Evolutionary conservation across 306 rosid species (phyloP).

Genomic region (Vigna nakashimae): DNA sequence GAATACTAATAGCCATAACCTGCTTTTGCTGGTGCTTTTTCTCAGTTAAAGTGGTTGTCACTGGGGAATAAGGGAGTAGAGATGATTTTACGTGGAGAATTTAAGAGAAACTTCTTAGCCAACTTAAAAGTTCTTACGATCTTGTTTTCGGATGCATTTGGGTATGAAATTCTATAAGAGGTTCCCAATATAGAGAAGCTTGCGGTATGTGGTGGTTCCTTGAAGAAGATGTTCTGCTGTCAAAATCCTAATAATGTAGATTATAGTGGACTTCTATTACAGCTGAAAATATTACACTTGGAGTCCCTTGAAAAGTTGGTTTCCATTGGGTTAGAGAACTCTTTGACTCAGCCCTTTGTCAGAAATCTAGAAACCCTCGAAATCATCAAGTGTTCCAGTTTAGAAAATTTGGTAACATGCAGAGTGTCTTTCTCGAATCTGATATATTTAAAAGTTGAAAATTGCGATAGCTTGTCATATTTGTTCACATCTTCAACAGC

Average conservation of each 20-base stretch:
- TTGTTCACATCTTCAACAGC: no score
- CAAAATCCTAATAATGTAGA: neutral
- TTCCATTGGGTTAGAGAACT: neutral
- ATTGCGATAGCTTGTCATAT: no score
- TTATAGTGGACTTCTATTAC: no score
- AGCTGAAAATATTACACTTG: neutral
- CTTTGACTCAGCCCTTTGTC: neutral
- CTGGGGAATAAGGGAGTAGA: neutral
- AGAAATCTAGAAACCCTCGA: neutral
- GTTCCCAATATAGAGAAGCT: constrained; percentile 5
- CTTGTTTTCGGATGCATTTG: neutral
- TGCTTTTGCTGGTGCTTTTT: no score
- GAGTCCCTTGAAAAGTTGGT: neutral
- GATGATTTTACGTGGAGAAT: constrained; percentile 1
- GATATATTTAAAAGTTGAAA: no score
- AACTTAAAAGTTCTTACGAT: neutral
- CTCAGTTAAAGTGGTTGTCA: neutral
- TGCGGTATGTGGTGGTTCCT: neutral
- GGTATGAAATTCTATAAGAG: neutral
- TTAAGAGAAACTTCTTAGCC: neutral
- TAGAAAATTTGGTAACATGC: neutral
- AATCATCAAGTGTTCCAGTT: no score
- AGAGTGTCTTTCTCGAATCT: no score
- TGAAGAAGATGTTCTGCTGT: constrained; percentile 1
- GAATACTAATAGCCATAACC: no score